A percentile compares a stretch with the other conserved stretches of the same genome.
phyloP scores from a whole-genome alignment of 2,329 filamentous ascomycete genomes.

The Exserohilum rostratum region DNA sequence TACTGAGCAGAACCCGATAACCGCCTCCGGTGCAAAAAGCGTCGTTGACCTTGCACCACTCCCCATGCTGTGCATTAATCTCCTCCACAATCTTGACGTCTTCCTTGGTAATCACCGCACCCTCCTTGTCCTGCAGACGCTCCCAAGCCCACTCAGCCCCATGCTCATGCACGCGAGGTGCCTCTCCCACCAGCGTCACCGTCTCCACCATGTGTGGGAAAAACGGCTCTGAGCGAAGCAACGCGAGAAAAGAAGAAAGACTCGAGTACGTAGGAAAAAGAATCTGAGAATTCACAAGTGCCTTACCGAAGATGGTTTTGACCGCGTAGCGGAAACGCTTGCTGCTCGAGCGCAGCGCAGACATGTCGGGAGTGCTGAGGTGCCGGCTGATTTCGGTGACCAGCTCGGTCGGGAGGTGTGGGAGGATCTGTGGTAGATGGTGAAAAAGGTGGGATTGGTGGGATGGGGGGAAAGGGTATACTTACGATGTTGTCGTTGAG shows the following conservation, averaged over 20 bases:
- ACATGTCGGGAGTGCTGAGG: not conserved
- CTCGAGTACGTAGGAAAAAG: constrained; percentile 8
- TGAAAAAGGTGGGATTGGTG: not conserved
- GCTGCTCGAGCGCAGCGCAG: not conserved
- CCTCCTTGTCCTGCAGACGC: constrained; percentile 9
- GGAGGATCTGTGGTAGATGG: not conserved
- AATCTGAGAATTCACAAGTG: not conserved
- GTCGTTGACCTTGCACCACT: constrained; percentile 5
- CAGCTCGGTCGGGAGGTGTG: not conserved
- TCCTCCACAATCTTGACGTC: constrained; percentile 12
- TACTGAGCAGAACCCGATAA: constrained; percentile 19
- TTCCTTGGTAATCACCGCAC: not conserved
- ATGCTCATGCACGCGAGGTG: constrained; percentile 9
- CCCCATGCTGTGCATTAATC: constrained; percentile 10
- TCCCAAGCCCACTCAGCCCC: constrained; percentile 26
- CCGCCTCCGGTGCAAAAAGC: constrained; percentile 17
- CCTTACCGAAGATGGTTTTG: constrained; percentile 3
- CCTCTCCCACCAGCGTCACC: constrained; percentile 18
- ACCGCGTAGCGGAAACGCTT: not conserved
- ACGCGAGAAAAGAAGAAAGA: constrained; percentile 5
- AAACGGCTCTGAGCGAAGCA: not conserved
- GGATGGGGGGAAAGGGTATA: not conserved
- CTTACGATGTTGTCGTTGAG: too few relatives aligned
- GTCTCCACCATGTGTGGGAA: constrained; percentile 1
- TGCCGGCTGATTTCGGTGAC: not conserved